Evolutionary conservation across 2,329 filamentous ascomycete species (phyloP), one percentile per base, ranked within the genome.

Genomic region (Verticillium nubilum): DNA sequence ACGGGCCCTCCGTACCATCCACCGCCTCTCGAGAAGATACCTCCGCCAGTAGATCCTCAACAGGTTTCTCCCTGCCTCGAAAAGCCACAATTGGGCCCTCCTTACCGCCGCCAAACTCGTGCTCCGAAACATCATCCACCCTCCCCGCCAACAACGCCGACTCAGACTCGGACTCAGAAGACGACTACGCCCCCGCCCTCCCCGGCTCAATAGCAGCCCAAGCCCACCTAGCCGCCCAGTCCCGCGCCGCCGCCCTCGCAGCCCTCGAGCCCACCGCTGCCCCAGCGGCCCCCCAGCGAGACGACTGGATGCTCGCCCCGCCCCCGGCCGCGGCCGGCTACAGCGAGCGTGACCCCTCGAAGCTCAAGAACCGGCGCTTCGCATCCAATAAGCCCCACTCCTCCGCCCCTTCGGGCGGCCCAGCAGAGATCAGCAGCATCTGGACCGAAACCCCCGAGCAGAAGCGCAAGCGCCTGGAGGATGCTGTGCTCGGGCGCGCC

Each of bases 361-460:
- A 93, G 73, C 79, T 94, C 61, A 87, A 88, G 67, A 88, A 86
- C 63, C 88, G 92, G 62, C 92, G 91, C 65, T 98, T 97, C 78
- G 87, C 91, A 57, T 89, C 89, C 37, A 82, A 83, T 4, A 76
- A 77, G 13, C 73, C 73, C n/a, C 72, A 76, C 2, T 69, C 71
- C 4, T 67, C 71, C 1, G 58, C 66, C 0, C 62, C 63, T 2
- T 66, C 65, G 10, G 62, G 67, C 10, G 73, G 67, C 28, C 61
- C 61, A 19, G 77, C 77, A 62, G 81, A 81, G 13, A 81, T 91
- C 53, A 83, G 84, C 68, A 86, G 85, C 25, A 86, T 94, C 52
- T 98, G 94, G 94, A 93, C 91, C 0, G 94, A 98, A 73, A 97
- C 92, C 9, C 90, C 92, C 0, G 90, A 94, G 70, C 85, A 97